These are phyloP conservation scores for Podila epicladia DNA, from an alignment of 192 early-diverging fungal species.

Conservation along the genomic window DNA sequence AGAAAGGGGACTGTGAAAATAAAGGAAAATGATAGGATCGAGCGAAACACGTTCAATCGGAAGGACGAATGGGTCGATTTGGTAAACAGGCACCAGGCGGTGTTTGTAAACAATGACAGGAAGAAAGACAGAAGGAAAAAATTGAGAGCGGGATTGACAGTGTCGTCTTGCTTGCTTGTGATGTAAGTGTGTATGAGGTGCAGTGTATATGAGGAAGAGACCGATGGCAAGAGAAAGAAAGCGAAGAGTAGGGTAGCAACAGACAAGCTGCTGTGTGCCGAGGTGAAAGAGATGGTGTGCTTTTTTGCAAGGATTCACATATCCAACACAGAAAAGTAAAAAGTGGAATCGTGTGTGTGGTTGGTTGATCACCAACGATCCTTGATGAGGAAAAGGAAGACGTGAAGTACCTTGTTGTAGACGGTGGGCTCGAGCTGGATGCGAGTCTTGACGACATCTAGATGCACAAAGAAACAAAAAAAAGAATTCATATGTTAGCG, in stretches of 20 bases:
- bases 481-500: neutral
- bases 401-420: slow-evolving; percentile 68
- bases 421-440: slow-evolving; percentile 73
- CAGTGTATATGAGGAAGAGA: no score
- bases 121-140: neutral
- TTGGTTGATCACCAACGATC: neutral
- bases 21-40: neutral
- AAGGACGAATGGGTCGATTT: slow-evolving; percentile 5
- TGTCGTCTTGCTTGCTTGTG: no score
- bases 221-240: no score
- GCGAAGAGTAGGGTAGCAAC: no score
- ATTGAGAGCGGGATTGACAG: neutral
- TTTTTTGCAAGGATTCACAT: neutral
- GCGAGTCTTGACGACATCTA: slow-evolving; percentile 79
- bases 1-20: no score
- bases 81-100: neutral
- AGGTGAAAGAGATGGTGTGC: neutral
- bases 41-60: slow-evolving; percentile 3
- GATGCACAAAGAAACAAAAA: neutral
- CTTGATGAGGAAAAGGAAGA: neutral
- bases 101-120: neutral
- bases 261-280: neutral
- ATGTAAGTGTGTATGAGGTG: no score
- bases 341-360: neutral
- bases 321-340: neutral